Evolutionary conservation across 176 grass and related monocot genomes (phyloP).

Genomic region (Avena sativa): DNA sequence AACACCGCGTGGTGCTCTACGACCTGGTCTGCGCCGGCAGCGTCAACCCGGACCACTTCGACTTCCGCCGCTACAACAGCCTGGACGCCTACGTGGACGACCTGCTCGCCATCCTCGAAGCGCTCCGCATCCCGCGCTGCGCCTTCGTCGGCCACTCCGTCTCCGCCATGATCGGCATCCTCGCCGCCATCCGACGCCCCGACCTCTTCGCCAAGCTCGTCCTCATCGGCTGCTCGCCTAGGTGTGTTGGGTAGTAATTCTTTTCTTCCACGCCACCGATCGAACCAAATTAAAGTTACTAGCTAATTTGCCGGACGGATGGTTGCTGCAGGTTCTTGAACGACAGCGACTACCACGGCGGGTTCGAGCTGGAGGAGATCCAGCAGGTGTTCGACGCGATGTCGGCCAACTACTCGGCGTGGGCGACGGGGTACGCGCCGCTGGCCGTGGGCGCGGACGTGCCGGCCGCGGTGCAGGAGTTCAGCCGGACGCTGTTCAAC

Average conservation of each 20-base stretch:
- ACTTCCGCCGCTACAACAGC: constrained; percentile 83
- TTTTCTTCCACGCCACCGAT: neutral
- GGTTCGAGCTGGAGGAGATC: constrained; percentile 84
- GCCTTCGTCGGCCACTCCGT: constrained; percentile 95
- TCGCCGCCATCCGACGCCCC: constrained; percentile 82
- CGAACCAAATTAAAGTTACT: neutral
- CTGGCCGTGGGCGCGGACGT: constrained; percentile 94
- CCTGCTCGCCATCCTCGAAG: constrained; percentile 81
- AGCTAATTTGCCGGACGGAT: neutral
- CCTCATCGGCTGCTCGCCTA: constrained; percentile 86
- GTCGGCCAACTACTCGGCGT: constrained; percentile 85
- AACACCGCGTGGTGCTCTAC: constrained; percentile 90
- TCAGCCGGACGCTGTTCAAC: constrained; percentile 99
- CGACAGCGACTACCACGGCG: constrained; percentile 85
- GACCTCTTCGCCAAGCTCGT: constrained; percentile 90
- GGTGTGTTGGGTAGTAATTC: constrained; percentile 41
- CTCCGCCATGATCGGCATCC: constrained; percentile 97
- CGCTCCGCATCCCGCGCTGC: constrained; percentile 70
- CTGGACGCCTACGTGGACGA: constrained; percentile 96
- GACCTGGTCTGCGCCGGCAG: constrained; percentile 96
- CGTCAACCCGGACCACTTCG: constrained; percentile 96
- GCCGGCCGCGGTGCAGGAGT: constrained; percentile 86
- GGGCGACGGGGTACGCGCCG: constrained; percentile 91
- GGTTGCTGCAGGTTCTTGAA: constrained; percentile 69
- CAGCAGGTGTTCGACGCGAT: constrained; percentile 86